phyloP scores from a whole-genome alignment of 305 asterid genomes.

The Fraxinus sp. region DNA sequence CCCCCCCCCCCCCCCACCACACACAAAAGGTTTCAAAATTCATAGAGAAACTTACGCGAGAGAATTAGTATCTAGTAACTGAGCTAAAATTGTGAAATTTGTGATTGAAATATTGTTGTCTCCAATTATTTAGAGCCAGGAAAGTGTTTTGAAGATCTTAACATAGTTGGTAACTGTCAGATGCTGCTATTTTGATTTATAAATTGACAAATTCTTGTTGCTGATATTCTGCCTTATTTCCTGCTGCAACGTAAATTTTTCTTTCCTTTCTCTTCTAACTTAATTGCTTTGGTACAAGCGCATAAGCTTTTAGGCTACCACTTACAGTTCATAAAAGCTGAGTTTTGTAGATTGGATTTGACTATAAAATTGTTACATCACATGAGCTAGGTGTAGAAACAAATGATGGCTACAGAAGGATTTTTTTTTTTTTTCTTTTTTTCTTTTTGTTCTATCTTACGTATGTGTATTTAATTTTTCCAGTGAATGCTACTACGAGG shows the following conservation, averaged over 20 bases:
- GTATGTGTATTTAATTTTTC: neutral
- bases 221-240: neutral
- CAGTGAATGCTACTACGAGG: conserved; percentile 68
- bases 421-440: neutral
- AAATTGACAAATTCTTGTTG: neutral
- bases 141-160: neutral
- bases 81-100: neutral
- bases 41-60: neutral
- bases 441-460: neutral
- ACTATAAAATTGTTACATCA: neutral
- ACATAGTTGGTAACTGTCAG: neutral
- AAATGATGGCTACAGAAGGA: neutral
- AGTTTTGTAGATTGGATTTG: neutral
- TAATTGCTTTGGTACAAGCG: neutral
- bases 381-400: neutral
- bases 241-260: neutral
- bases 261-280: neutral
- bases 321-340: neutral
- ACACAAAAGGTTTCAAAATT: neutral
- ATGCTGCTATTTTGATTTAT: neutral
- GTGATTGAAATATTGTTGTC: neutral
- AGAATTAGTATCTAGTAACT: neutral
- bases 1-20: too few species aligned
- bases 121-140: neutral
- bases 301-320: neutral